Conservation (phyloP, 2,329 filamentous ascomycete genomes). For the Dactylella cylindrospora region DNA sequence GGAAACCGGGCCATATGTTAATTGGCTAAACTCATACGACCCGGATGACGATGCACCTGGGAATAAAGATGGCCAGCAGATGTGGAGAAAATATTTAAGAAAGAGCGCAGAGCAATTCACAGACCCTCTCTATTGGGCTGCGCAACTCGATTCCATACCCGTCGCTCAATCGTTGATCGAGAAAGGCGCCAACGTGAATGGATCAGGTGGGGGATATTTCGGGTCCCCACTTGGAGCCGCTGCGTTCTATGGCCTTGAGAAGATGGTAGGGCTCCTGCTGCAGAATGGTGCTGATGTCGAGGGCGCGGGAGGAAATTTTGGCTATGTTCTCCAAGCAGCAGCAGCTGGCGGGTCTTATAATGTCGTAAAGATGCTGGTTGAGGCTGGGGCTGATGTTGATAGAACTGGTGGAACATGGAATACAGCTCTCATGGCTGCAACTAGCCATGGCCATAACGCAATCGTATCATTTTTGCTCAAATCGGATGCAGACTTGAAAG, state of each 20-base stretch:
- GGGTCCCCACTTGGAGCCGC: slow-evolving; percentile 50
- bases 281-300: slow-evolving; percentile 49
- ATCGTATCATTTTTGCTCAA: slow-evolving; percentile 12
- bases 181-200: slow-evolving; percentile 5
- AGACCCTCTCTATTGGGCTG: slow-evolving; percentile 17
- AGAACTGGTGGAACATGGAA: slow-evolving; percentile 35
- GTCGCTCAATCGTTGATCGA: background rate
- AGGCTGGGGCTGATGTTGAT: slow-evolving; percentile 44
- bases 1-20: slow-evolving; percentile 7
- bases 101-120: background rate
- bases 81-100: background rate
- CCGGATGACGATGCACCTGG: slow-evolving; percentile 6
- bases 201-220: slow-evolving; percentile 24
- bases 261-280: slow-evolving; percentile 50
- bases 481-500: slow-evolving; percentile 7
- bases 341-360: slow-evolving; percentile 26
- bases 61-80: background rate
- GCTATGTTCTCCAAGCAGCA: slow-evolving; percentile 46
- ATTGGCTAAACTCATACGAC: slow-evolving; percentile 22
- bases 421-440: slow-evolving; percentile 43
- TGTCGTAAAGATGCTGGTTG: slow-evolving; percentile 40
- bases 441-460: slow-evolving; percentile 4
- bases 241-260: slow-evolving; percentile 46
- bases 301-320: slow-evolving; percentile 44
- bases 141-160: background rate